These are phyloP conservation scores for Phanerodontia chrysosporium DNA, from an alignment of 768 basidiomycete species.

Conservation along the genomic window DNA sequence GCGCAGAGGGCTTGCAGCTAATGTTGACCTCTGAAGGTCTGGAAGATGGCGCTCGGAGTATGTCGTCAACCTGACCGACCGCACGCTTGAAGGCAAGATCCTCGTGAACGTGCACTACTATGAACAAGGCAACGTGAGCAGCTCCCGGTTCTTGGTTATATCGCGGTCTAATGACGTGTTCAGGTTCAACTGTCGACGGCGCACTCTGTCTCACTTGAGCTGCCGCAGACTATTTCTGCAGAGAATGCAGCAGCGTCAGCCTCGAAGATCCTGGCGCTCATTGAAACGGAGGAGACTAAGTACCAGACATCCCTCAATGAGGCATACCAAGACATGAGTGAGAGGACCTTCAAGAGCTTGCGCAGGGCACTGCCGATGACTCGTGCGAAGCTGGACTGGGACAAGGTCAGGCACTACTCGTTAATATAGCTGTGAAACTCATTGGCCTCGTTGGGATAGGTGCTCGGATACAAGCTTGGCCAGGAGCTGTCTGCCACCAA, in stretches of 20 bases:
- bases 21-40: slow-evolving; percentile 51
- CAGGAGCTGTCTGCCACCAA: slow-evolving; percentile 71
- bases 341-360: slow-evolving; percentile 90
- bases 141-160: not conserved
- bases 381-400: slow-evolving; percentile 94
- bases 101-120: slow-evolving; percentile 92
- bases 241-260: slow-evolving; percentile 49
- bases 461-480: slow-evolving; percentile 66
- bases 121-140: slow-evolving; percentile 88
- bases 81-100: slow-evolving; percentile 66
- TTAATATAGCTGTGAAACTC: not conserved
- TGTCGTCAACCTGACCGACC: slow-evolving; percentile 59
- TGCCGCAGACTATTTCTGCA: slow-evolving; percentile 55
- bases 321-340: slow-evolving; percentile 84
- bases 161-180: not conserved
- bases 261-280: slow-evolving; percentile 73
- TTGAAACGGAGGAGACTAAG: slow-evolving; percentile 73
- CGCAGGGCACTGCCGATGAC: slow-evolving; percentile 90
- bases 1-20: not conserved
- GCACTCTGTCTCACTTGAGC: slow-evolving; percentile 60
- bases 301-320: slow-evolving; percentile 80
- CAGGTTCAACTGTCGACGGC: slow-evolving; percentile 89
- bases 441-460: slow-evolving; percentile 21
- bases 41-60: slow-evolving; percentile 95
- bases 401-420: slow-evolving; percentile 50